Base-by-base conservation (phyloP, 116 monocot genomes). In the Papilionanthe hybrid region DNA sequence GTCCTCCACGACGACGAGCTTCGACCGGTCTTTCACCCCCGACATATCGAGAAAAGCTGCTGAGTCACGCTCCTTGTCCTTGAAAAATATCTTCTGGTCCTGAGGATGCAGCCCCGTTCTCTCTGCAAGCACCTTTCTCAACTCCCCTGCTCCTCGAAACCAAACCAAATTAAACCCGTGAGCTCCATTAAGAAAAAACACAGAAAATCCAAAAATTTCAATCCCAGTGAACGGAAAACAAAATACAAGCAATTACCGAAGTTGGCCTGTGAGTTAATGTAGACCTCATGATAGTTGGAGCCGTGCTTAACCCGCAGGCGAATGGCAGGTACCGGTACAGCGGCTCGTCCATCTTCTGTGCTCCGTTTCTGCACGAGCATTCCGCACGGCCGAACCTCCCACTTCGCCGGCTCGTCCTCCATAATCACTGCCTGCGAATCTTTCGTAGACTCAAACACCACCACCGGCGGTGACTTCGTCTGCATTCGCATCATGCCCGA, bases 301-400 rank as follows among this genome's bases (percentile, higher is more conserved):
- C 83, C 93, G 74, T 90, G 81, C 93, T 98, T 98, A 75, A 98
- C 94, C 63, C 90, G 87, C 41, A 98, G 88, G 71, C 94, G 91
- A 56, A 98, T 93, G 55, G 86, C 84, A 20, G 92, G 91, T 0
- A 86, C 81, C 19, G 86, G 88, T 5, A 72, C 79, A 29, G 68
- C 47, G 44, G 79, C 75, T 45, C 72, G 75, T n/a, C 58, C 78
- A 43, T 82, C 25, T 28, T 85, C 89, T 4, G 86, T 82, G 76
- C 82, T 75, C 72, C 98, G 81, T 81, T 91, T 98, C 92, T 98
- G 98, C 43, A 98, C 98, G 10, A 98, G 87, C 98, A 98, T 93
- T 13, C 98, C 98, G n/a, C 98, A 84, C 0, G 98, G 98, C 76
- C 93, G 81, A 67, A 96, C 91, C 85, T 96, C 96, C 91, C 85